Evolutionary conservation across 139 green algal genomes (phyloP).

Genomic region (Edaphochlamys debaryana): DNA sequence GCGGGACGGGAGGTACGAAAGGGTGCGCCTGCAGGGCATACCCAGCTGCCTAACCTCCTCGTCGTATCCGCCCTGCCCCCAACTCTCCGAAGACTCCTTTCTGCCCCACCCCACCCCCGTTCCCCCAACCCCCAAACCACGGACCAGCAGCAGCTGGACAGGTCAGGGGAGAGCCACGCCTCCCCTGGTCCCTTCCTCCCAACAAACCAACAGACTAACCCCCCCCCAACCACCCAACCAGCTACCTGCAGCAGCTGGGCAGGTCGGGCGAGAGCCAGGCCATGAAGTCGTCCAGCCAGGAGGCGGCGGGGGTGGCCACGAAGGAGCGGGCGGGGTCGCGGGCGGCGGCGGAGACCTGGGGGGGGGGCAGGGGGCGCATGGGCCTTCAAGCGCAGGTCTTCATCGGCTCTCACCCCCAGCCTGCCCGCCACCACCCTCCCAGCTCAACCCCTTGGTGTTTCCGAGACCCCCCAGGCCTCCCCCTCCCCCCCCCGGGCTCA

Average conservation of each 20-base stretch:
- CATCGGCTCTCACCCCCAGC: no score
- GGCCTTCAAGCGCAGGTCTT: background rate
- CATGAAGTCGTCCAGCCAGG: constrained; percentile 95
- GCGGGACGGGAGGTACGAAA: no score
- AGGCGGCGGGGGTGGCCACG: constrained; percentile 83
- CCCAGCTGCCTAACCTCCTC: no score
- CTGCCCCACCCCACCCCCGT: no score
- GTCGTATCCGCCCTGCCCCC: no score
- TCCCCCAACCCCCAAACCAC: no score
- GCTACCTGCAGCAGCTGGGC: constrained; percentile 73
- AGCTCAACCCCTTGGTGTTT: no score
- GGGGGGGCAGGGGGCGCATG: background rate
- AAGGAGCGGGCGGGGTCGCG: constrained; percentile 24
- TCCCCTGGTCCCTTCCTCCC: background rate
- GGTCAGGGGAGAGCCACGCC: no score
- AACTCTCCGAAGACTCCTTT: no score
- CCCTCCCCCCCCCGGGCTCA: constrained; percentile 37
- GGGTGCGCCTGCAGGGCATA: no score
- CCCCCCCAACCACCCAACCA: background rate
- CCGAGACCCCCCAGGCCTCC: background rate
- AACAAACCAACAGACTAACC: background rate
- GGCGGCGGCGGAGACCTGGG: constrained; percentile 25
- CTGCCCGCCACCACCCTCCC: background rate
- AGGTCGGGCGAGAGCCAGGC: constrained; percentile 83
- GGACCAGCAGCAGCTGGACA: no score